Percentiles rank a stretch among this genome's conserved stretches.
phyloP scores from a whole-genome alignment of 768 basidiomycete species.

The Trichaptum fuscoviolaceum region DNA sequence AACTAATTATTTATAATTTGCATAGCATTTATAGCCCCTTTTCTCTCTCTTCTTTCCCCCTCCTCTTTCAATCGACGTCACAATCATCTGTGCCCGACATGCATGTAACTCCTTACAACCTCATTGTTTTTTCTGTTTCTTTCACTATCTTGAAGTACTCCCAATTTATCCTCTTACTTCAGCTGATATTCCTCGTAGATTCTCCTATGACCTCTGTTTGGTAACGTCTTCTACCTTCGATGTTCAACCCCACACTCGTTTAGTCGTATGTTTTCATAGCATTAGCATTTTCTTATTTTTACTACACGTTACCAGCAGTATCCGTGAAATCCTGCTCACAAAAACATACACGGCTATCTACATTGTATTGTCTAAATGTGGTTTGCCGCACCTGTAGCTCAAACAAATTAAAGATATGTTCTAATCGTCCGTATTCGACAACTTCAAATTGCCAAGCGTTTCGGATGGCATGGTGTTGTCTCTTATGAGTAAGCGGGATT shows the following conservation, averaged over 20 bases:
- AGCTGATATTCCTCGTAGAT: background rate
- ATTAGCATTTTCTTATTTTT: background rate
- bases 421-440: no score
- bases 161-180: background rate
- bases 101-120: background rate
- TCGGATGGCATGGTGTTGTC: no score
- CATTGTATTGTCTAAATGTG: background rate
- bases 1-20: background rate
- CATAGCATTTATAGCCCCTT: background rate
- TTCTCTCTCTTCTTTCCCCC: background rate
- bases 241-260: background rate
- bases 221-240: background rate
- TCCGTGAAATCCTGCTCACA: background rate
- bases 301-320: background rate
- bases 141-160: background rate
- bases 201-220: background rate
- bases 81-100: background rate
- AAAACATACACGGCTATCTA: background rate
- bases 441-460: no score
- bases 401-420: background rate
- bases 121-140: background rate
- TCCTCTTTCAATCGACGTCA: no score
- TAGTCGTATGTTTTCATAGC: background rate
- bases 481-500: background rate
- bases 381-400: background rate